Conservation (phyloP, 768 basidiomycete genomes). For the Naganishia randhawae region DNA sequence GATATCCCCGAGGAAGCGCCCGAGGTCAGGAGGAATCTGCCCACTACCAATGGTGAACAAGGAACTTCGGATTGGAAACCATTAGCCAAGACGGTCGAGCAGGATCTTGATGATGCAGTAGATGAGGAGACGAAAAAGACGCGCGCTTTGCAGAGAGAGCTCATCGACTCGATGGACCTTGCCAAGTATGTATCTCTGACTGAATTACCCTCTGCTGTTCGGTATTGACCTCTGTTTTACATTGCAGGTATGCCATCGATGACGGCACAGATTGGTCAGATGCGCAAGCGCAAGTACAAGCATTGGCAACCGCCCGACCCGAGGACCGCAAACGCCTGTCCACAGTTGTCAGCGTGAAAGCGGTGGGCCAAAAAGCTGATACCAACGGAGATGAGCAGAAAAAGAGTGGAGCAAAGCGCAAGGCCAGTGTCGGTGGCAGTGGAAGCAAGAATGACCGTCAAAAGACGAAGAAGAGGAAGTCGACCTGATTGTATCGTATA, state of each 20-base stretch:
- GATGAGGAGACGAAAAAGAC: conserved; percentile 58
- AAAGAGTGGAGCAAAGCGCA: conserved; percentile 43
- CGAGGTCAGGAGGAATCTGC: conserved; percentile 34
- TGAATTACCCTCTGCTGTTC: background rate
- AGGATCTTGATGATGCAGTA: conserved; percentile 74
- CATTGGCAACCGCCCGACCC: conserved; percentile 50
- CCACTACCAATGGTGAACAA: conserved; percentile 20
- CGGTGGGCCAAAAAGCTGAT: conserved; percentile 51
- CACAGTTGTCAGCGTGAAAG: conserved; percentile 74
- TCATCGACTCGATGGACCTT: conserved; percentile 83
- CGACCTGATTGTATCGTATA: background rate
- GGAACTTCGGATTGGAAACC: conserved; percentile 54
- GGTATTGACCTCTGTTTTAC: conserved; percentile 12
- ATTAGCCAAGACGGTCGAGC: conserved; percentile 56
- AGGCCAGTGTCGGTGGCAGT: conserved; percentile 43
- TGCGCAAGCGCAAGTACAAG: conserved; percentile 69
- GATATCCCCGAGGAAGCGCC: conserved; percentile 52
- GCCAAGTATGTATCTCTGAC: conserved; percentile 65
- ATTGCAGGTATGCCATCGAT: conserved; percentile 59
- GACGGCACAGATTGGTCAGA: conserved; percentile 69
- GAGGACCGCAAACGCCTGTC: conserved; percentile 55
- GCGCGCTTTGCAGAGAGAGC: conserved; percentile 65
- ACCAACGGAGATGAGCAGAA: conserved; percentile 59
- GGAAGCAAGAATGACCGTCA: conserved; percentile 38
- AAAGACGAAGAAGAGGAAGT: conserved; percentile 31